Evolutionary conservation across 495 filamentous ascomycete species (phyloP), one percentile per base, ranked within the genome.

Genomic region (Hypoxylon perforatum): DNA sequence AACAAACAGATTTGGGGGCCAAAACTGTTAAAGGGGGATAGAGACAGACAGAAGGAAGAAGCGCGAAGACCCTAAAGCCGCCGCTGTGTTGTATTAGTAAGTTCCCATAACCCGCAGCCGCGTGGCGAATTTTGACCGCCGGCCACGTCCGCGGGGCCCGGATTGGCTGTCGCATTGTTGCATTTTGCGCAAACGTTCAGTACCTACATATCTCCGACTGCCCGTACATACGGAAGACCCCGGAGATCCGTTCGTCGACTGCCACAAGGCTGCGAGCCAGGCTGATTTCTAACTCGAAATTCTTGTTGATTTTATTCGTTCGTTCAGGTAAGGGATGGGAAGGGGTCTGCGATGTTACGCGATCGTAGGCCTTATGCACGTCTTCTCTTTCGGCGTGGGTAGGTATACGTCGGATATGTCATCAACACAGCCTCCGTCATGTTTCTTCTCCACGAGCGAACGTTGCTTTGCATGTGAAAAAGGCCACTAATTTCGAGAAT

Each of bases 121-220:
- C 33, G 41, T 53, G 58, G 58, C 48, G 58, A 52, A 30, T 22
- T 38, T 49, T 59, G 59, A 65, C 57, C 60, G 60, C 65, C 65
- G 59, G 65, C 39, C 19, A 61, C 23, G 55, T 19, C 65, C 65
- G 65, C 55, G 55, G 44, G 0, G 45, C 30, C 11, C 39, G 60
- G 47, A 68, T 64, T 69, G 60, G 65, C 14, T 42, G 41, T 30
- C 30, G 17, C 15, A 9, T 35, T 17, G 19, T 6, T 6, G 39
- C 11, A 19, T 55, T 10, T 19, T 33, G 30, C 7, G 11, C 8
- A 33, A 33, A 9, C 8, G 30, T n/a, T 1, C 18, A 10, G 7
- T 21, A 35, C 17, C 11, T n/a, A n/a, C n/a, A n/a, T n/a, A 42
- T 15, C 30, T 17, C 44, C 55, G 55, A 2, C 3, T 28, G 25